Base-by-base conservation (phyloP, 2,329 filamentous ascomycete species). In the Zopfia rhizophila region DNA sequence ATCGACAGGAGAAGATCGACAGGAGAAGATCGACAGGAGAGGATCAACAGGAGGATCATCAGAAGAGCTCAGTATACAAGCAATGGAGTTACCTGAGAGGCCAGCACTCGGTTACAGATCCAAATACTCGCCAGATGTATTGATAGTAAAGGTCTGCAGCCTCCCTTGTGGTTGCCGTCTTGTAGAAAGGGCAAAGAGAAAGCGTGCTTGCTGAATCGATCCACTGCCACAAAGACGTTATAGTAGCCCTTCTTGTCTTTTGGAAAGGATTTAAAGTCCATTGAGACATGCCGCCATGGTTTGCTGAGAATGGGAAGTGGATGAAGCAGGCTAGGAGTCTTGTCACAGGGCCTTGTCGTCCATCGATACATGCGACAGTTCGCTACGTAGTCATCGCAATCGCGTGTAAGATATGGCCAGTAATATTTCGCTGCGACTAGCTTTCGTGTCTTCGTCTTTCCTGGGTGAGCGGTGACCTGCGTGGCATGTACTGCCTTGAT, bases 161-260 rank as follows among this genome's bases (percentile, higher is more conserved):
- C 7, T 39, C 11, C 6, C 33, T 31, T 12, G 29, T 17, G 5
- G 11, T 14, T 11, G 22, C 28, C 2, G 16, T 32, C n/a, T n/a
- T 16, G 17, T 13, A 11, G 21, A n/a, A 21, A 52, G 5, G 31
- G 28, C 12, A 54, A 29, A 32, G 37, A 51, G 16, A 46, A 11
- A 6, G 7, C 8, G 13, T 37, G 24, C 24, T 55, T 55, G 4
- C 32, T 32, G 11, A 51, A 32, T 30, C 29, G n/a, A 18, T 51
- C 48, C 8, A 38, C 31, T 7, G 48, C 37, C 3, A 48, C 16
- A 4, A 48, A 10, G 13, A 33, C 23, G 22, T 10, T 16, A 27
- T 51, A 18, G 4, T 41, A 18, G 3, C 10, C 21, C 29, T 35
- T 7, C 16, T n/a, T 32, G 8, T 8, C 8, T 16, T 8, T 16